A percentile compares a stretch with the other conserved stretches of the same genome.
These are phyloP conservation scores for Boletus eberwhitei DNA, from an alignment of 768 basidiomycete genomes.

Conservation along the genomic window DNA sequence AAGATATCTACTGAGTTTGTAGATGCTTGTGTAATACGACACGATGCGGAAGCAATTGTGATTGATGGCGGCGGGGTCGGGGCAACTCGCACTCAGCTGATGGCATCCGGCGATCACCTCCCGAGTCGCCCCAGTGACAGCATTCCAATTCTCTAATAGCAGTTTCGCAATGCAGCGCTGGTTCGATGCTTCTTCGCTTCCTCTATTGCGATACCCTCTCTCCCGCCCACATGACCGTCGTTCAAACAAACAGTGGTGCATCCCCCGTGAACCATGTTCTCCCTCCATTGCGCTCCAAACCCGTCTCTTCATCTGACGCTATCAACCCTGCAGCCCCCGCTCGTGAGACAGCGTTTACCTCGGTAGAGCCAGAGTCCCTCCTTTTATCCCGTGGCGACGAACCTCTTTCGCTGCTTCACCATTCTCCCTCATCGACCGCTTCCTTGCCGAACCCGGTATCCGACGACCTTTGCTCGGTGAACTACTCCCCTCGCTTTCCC, in stretches of 20 bases:
- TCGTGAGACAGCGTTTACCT: background rate
- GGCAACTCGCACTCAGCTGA: constrained; percentile 13
- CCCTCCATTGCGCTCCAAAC: background rate
- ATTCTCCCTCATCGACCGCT: background rate
- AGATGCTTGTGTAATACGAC: constrained; percentile 17
- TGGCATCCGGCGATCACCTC: constrained; percentile 13
- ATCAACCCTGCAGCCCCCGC: background rate
- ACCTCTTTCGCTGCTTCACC: background rate
- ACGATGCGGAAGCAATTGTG: constrained; percentile 5
- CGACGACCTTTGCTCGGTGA: constrained; percentile 16
- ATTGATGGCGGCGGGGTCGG: constrained; percentile 1
- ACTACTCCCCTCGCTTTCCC: constrained; percentile 55
- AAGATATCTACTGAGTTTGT: constrained; percentile 53
- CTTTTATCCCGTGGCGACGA: constrained; percentile 19
- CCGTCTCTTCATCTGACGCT: background rate
- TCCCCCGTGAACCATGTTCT: background rate
- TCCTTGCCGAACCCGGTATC: background rate
- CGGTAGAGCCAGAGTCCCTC: constrained; percentile 16
- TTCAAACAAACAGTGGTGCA: background rate
- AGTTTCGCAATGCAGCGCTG: background rate
- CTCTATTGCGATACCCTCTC: constrained; percentile 1
- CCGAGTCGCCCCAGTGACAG: background rate
- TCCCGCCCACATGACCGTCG: background rate
- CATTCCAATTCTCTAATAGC: constrained; percentile 23
- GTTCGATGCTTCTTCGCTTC: background rate